These are phyloP conservation scores for Sporormia fimetaria DNA, from an alignment of 495 filamentous ascomycete genomes.

Conservation along the genomic window DNA sequence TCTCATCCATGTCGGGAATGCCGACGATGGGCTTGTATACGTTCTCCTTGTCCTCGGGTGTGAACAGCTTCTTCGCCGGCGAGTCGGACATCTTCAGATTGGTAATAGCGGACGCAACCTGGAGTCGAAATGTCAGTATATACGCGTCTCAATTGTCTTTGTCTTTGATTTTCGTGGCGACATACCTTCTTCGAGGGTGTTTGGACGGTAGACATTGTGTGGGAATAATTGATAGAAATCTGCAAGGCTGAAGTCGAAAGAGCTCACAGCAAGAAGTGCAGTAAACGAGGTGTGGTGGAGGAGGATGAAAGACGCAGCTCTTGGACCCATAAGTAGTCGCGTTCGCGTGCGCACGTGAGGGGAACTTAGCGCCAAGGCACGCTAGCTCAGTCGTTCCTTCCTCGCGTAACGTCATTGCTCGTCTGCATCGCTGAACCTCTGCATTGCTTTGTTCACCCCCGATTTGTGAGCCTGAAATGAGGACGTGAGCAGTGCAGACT, in stretches of 20 bases:
- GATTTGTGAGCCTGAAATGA: too few relatives aligned
- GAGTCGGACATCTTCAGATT: slow-evolving; percentile 84
- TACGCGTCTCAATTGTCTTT: slow-evolving; percentile 5
- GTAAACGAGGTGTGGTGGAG: slow-evolving; percentile 1
- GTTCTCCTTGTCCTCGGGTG: slow-evolving; percentile 71
- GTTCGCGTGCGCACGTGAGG: too few relatives aligned
- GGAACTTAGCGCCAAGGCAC: too few relatives aligned
- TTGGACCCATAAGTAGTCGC: too few relatives aligned
- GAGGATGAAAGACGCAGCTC: too few relatives aligned
- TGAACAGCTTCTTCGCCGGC: slow-evolving; percentile 81
- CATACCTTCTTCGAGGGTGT: slow-evolving; percentile 29
- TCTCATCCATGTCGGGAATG: slow-evolving; percentile 40
- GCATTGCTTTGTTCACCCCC: too few relatives aligned
- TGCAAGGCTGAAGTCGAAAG: background rate
- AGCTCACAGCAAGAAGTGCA: background rate
- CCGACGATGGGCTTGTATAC: slow-evolving; percentile 45
- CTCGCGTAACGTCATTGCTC: too few relatives aligned
- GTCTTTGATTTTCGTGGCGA: slow-evolving; percentile 6
- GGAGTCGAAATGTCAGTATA: slow-evolving; percentile 21
- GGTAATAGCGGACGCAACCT: slow-evolving; percentile 79
- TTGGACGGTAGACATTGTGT: slow-evolving; percentile 20
- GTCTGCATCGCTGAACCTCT: too few relatives aligned
- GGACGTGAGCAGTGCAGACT: too few relatives aligned
- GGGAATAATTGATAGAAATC: background rate
- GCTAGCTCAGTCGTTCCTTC: too few relatives aligned